Percentiles rank a stretch among this genome's conserved stretches.
These are phyloP conservation scores for Sequoia sempervirens DNA, from an alignment of 75 land plant genomes.

Conservation along the genomic window DNA sequence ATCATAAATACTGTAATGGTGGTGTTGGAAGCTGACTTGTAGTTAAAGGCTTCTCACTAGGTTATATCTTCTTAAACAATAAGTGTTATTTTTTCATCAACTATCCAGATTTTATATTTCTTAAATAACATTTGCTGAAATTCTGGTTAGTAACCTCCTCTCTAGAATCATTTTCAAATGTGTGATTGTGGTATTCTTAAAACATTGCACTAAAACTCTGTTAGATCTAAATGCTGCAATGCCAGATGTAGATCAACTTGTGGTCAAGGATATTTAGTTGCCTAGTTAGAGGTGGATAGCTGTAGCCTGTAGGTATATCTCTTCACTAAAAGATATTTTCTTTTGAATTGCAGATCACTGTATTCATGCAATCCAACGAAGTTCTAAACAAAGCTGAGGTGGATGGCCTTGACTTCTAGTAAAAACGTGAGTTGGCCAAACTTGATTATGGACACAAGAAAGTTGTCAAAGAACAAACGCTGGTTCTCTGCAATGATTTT, in stretches of 20 bases:
- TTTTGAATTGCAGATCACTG: not conserved
- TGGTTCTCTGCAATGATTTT: too few species aligned
- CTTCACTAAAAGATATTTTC: not conserved
- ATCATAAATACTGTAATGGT: not conserved
- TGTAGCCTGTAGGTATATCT: not conserved
- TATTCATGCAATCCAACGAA: not conserved
- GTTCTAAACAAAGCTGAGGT: too few species aligned
- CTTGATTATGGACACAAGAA: too few species aligned
- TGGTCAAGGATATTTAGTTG: not conserved
- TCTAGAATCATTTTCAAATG: not conserved
- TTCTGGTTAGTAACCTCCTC: not conserved
- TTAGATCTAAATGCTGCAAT: not conserved
- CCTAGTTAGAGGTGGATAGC: not conserved
- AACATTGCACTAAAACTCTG: not conserved
- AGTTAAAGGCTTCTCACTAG: not conserved
- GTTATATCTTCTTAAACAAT: too few species aligned
- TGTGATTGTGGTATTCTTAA: not conserved
- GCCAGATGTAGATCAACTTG: not conserved
- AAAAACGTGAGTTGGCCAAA: too few species aligned
- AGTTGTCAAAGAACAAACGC: too few species aligned
- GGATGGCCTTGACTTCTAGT: too few species aligned
- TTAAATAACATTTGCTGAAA: too few species aligned
- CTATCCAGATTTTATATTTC: too few species aligned
- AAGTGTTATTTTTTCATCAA: too few species aligned
- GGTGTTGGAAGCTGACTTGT: not conserved